Base-by-base conservation (phyloP, 1,139 yeast genomes). In the Candida pseudoviswanathii region DNA sequence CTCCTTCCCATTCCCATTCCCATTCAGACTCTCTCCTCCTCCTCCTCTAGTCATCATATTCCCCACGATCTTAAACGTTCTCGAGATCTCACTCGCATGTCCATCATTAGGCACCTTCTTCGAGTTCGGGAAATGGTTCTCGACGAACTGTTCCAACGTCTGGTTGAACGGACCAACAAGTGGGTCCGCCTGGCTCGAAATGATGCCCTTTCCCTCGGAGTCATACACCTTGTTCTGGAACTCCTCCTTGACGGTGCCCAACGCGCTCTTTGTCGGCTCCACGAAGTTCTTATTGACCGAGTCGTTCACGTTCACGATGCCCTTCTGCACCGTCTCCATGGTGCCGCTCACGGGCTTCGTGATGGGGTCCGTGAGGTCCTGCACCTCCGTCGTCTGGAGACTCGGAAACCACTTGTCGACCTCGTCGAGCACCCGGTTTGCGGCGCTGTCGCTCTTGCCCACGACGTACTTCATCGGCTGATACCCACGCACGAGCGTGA, bases 171-270 rank as follows among this genome's bases (percentile, higher is more conserved):
- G 91, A 43, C 69, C 74, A 42, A 86, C 70, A 16, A 85, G 41
- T 3, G 90, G 89, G 60, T 88, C 92, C 30, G 84, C 65, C 41
- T 80, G 78, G 21, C 85, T 73, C 55, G 87, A 73, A 41, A 87
- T 59, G 43, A 84, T 64, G 37, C 87, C 86, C 58, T 81, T 82
- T 16, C 89, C 89, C 39, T 82, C 71, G 8, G 80, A 73, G 60
- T 84, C 83, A 60, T 79, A 78, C 34, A 78, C 53, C 21, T 46
- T 47, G 34, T 50, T 43, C 21, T 53, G 53, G 40, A 55, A 44
- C 26, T 49, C 56, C 29, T 53, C 53, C 25, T 55, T 54, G 54
- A 78, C 72, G 40, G 65, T 66, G 36, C 66, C 68, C 56, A 82
- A 75, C 45, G 74, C 63, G 37, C 71, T 75, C 46, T 64, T 61